Evolutionary conservation across 148 eudicot species (phyloP), one percentile per base, ranked within the genome.

Genomic region (Bassia scoparia): DNA sequence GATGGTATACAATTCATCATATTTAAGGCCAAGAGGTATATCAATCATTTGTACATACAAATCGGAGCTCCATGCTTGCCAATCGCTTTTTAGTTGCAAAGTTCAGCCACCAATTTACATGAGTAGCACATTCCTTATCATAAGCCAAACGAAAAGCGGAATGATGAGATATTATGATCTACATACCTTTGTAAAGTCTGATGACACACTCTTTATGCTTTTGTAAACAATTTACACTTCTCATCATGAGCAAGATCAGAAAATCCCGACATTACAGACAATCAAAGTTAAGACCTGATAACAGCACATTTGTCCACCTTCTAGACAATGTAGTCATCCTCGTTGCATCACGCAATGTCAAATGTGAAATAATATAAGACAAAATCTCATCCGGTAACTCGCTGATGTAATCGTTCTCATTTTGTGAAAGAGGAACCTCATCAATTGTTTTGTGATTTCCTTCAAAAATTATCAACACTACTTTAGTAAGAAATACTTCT

Each of bases 291-390:
- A 59, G 8, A 5, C 27, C 23, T 59, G 63, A 29, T 29, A 59
- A 59, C 26, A 23, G 26, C 63, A 59, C 41, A 37, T 37, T 37
- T 3, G 41, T 7, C 41, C 41, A 37, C 41, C 41, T 37, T 37
- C 41, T 37, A 59, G 27, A 59, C 27, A 59, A 59, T 59, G 29
- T 59, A 21, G 63, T 59, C 63, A 59, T 59, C 23, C 63, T 59
- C 63, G 27, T 29, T 11, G 63, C 63, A 20, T 59, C 63, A 20
- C 63, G 63, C 23, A 59, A 59, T 59, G 63, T 59, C 63, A 59
- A 59, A 59, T 59, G 63, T 24, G 63, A 21, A 24, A 59, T 23
- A 59, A 59, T 59, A 59, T 20, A 20, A 23, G 29, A 59, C 63
- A 59, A 59, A 11, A 59, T 20, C 63, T 59, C 63, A 59, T 59